These are phyloP conservation scores for Ophiocytium majus DNA, from an alignment of 352 stramenopile species.

Conservation along the genomic window DNA sequence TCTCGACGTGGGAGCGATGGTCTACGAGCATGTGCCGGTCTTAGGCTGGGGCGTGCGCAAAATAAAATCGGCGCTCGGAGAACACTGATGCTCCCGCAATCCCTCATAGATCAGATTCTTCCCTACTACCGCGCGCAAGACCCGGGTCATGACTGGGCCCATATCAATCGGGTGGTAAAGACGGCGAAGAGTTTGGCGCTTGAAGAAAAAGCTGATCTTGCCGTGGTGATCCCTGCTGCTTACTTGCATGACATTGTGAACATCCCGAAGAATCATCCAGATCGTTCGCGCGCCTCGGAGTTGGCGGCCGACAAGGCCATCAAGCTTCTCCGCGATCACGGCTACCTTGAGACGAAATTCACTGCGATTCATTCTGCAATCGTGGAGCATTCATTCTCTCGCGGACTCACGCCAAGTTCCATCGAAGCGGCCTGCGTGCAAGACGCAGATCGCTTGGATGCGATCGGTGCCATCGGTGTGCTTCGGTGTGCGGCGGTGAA, in stretches of 20 bases:
- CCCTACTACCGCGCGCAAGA: neutral
- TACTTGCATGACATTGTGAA: slow-evolving; percentile 9
- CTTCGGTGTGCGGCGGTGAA: neutral
- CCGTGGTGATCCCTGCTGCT: neutral
- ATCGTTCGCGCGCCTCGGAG: neutral
- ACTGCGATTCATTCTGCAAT: too few relatives aligned
- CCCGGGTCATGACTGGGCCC: neutral
- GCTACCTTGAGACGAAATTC: neutral
- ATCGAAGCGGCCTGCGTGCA: neutral
- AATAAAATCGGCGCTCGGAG: too few relatives aligned
- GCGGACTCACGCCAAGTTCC: neutral
- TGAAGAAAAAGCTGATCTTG: neutral
- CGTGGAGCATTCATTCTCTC: neutral
- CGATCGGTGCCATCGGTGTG: neutral
- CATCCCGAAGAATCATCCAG: slow-evolving; percentile 10
- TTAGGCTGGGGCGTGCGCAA: neutral
- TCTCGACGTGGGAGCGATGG: neutral
- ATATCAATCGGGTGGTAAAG: neutral
- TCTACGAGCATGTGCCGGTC: neutral
- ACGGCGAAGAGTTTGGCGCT: neutral
- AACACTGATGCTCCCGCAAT: too few relatives aligned
- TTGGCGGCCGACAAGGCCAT: neutral
- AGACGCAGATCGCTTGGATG: neutral
- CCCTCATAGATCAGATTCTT: neutral
- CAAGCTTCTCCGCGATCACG: neutral